Conservation (phyloP, 2,329 filamentous ascomycete species). For the Fusarium equiseti region DNA sequence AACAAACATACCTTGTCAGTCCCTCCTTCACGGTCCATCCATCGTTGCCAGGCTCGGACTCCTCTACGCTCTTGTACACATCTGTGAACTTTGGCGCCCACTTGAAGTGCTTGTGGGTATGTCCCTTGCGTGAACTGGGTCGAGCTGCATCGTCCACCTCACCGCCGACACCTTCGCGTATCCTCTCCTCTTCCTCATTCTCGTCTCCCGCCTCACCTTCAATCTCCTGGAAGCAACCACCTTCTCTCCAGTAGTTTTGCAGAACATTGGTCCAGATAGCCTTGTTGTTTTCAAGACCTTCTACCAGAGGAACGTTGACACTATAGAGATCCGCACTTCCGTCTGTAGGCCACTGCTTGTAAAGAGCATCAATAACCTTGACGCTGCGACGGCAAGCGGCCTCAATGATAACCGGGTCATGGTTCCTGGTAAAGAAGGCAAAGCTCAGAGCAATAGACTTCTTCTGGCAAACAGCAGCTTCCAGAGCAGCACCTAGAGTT, state of each 20-base stretch:
- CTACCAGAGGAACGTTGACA: constrained; percentile 88
- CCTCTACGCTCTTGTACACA: constrained; percentile 88
- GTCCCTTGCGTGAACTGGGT: constrained; percentile 54
- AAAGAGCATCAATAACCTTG: constrained; percentile 82
- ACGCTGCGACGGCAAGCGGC: constrained; percentile 81
- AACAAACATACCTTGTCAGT: constrained; percentile 76
- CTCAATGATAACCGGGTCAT: constrained; percentile 84
- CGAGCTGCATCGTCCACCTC: constrained; percentile 55
- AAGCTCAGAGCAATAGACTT: constrained; percentile 87
- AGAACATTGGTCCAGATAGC: constrained; percentile 87
- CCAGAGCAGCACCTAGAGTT: constrained; percentile 81
- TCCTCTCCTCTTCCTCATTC: constrained; percentile 77
- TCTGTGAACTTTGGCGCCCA: constrained; percentile 91
- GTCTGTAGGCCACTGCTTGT: constrained; percentile 77
- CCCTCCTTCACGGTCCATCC: constrained; percentile 93
- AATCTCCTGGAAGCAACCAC: constrained; percentile 87
- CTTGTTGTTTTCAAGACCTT: constrained; percentile 77
- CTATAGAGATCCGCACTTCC: constrained; percentile 83
- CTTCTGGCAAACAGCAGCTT: constrained; percentile 77
- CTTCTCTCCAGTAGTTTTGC: constrained; percentile 90
- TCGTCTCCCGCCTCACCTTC: constrained; percentile 73
- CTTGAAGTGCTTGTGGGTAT: constrained; percentile 90
- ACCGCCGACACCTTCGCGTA: constrained; percentile 73
- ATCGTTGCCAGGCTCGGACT: constrained; percentile 84
- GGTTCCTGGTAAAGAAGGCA: constrained; percentile 88